Conservation (phyloP, 2,329 filamentous ascomycete genomes). For the Ilyonectria robusta region DNA sequence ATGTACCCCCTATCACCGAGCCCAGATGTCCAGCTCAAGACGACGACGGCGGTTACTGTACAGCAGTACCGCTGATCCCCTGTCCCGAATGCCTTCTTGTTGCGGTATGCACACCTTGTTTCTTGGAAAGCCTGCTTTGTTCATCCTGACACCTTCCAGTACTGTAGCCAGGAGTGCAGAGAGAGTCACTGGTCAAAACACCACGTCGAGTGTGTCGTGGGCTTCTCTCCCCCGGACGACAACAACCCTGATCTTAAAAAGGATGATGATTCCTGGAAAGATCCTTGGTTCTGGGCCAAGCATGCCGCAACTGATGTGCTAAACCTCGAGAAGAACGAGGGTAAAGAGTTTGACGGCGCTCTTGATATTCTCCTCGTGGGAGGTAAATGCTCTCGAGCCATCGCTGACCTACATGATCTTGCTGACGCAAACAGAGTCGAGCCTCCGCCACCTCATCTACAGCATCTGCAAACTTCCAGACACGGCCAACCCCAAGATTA, state of each 20-base stretch:
- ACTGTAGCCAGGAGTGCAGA: conserved; percentile 41
- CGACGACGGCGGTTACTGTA: conserved; percentile 15
- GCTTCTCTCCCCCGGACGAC: no score
- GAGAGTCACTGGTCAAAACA: conserved; percentile 30
- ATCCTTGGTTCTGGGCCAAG: conserved; percentile 33
- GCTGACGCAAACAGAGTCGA: conserved; percentile 33
- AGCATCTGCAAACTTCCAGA: conserved; percentile 39
- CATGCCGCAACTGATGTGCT: conserved; percentile 46
- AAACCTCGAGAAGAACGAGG: conserved; percentile 47
- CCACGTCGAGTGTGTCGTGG: conserved; percentile 11
- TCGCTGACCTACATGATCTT: background rate
- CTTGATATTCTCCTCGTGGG: conserved; percentile 43
- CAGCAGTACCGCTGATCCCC: conserved; percentile 13
- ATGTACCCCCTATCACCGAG: conserved; percentile 3
- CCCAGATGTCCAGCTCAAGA: conserved; percentile 28
- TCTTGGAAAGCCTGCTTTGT: background rate
- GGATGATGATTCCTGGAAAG: background rate
- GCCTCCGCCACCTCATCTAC: conserved; percentile 47
- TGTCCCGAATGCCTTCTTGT: conserved; percentile 41
- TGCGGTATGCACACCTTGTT: conserved; percentile 29
- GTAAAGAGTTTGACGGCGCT: conserved; percentile 35
- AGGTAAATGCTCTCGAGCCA: conserved; percentile 19
- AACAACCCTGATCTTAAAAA: background rate
- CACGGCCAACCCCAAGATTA: conserved; percentile 33
- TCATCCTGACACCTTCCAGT: conserved; percentile 37